Percentiles rank a stretch among this genome's conserved stretches.
Conservation (phyloP, 2,329 filamentous ascomycete species). For the Scolecobasidium constrictum region DNA sequence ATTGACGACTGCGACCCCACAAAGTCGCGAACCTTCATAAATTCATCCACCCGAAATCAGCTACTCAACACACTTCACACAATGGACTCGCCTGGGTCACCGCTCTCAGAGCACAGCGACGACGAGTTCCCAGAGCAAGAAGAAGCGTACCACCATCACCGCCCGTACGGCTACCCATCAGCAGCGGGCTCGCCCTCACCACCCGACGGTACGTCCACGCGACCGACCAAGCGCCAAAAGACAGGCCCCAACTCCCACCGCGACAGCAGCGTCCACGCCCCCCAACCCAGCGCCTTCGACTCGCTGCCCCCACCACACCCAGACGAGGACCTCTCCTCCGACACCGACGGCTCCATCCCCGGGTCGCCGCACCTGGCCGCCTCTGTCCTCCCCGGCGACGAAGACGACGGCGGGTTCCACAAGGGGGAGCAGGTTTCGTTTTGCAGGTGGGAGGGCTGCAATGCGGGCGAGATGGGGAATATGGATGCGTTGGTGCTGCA, state of each 20-base stretch:
- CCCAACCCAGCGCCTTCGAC: conserved; percentile 12
- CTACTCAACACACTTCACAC: too few species aligned
- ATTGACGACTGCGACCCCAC: too few species aligned
- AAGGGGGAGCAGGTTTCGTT: conserved; percentile 32
- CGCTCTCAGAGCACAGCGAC: conserved; percentile 53
- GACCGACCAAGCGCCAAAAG: conserved; percentile 34
- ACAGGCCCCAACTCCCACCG: conserved; percentile 25
- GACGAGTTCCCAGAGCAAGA: conserved; percentile 51
- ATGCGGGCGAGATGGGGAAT: conserved; percentile 36
- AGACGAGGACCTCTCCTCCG: conserved; percentile 67
- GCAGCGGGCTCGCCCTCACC: neutral
- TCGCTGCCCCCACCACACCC: conserved; percentile 14
- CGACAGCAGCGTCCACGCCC: conserved; percentile 11
- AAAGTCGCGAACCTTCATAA: too few species aligned
- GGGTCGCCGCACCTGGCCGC: conserved; percentile 34
- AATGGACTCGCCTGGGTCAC: conserved; percentile 48
- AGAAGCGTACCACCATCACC: conserved; percentile 16
- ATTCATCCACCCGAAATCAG: too few species aligned
- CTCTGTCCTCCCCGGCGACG: conserved; percentile 17
- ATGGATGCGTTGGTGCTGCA: conserved; percentile 42
- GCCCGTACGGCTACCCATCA: conserved; percentile 12
- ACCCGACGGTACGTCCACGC: conserved; percentile 18
- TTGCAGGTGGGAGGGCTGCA: conserved; percentile 41
- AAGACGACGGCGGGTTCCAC: conserved; percentile 21
- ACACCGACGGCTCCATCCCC: conserved; percentile 70